phyloP scores from a whole-genome alignment of 495 filamentous ascomycete species.

The Aspergillus affinis region DNA sequence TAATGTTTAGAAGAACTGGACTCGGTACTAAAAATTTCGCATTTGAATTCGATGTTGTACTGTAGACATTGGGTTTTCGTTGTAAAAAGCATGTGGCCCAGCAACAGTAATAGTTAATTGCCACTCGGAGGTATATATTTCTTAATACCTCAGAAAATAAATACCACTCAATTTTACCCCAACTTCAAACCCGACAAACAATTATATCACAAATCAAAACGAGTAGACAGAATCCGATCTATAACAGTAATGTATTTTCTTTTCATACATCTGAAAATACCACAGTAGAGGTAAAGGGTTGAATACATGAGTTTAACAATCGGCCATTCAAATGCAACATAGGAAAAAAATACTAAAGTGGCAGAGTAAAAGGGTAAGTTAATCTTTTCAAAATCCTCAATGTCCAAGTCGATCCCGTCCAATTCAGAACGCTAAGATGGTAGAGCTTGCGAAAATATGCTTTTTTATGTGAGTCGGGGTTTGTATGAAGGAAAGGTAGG shows the following conservation, averaged over 20 bases:
- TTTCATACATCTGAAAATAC: neutral
- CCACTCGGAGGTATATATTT: too few relatives aligned
- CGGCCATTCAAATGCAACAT: neutral
- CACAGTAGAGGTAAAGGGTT: neutral
- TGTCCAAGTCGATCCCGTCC: neutral
- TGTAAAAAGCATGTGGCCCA: too few relatives aligned
- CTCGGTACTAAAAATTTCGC: too few relatives aligned
- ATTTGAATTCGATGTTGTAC: too few relatives aligned
- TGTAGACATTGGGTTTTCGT: too few relatives aligned
- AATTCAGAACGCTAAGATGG: neutral
- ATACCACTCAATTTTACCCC: too few relatives aligned
- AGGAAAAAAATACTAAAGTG: neutral
- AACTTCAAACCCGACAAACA: neutral
- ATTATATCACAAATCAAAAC: neutral
- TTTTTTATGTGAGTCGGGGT: neutral
- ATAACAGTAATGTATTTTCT: neutral
- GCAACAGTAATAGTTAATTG: too few relatives aligned
- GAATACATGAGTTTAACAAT: neutral
- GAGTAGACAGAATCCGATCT: neutral
- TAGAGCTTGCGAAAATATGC: too few relatives aligned
- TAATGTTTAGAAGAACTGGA: too few relatives aligned
- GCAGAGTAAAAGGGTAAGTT: neutral
- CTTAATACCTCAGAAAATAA: too few relatives aligned
- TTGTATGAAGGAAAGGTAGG: neutral
- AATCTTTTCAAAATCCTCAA: neutral